phyloP scores from a whole-genome alignment of 2,329 filamentous ascomycete species.

The Dothidotthia symphoricarpi region DNA sequence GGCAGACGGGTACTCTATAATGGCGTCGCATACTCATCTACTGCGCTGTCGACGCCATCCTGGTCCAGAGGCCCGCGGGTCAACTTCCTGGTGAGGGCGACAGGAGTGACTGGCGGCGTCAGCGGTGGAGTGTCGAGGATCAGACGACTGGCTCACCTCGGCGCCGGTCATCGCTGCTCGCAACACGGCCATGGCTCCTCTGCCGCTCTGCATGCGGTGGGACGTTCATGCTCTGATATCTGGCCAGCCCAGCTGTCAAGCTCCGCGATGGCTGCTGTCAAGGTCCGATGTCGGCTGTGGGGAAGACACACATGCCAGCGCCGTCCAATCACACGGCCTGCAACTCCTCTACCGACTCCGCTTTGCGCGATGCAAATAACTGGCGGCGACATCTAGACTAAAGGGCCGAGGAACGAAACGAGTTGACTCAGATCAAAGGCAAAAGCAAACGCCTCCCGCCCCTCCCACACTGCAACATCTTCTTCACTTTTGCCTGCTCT shows the following conservation, averaged over 20 bases:
- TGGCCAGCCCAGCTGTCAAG: too few species aligned
- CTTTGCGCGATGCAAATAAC: too few species aligned
- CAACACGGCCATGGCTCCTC: conserved; percentile 28
- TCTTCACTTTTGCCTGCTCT: background rate
- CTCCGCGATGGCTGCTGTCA: too few species aligned
- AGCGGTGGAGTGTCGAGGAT: background rate
- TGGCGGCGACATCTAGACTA: too few species aligned
- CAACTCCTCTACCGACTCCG: too few species aligned
- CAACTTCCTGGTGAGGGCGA: conserved; percentile 62
- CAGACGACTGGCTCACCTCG: conserved; percentile 24
- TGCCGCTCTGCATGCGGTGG: conserved; percentile 3
- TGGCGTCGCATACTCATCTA: conserved; percentile 61
- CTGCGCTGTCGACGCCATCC: conserved; percentile 41
- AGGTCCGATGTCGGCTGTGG: too few species aligned
- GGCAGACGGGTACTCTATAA: conserved; percentile 3
- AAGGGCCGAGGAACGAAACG: background rate
- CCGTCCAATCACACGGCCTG: too few species aligned
- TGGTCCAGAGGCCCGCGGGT: conserved; percentile 72
- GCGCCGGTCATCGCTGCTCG: conserved; percentile 35
- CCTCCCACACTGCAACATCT: conserved; percentile 6
- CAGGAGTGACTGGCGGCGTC: conserved; percentile 33
- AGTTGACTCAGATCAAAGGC: conserved; percentile 17
- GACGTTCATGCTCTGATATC: conserved; percentile 10
- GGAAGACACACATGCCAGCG: too few species aligned
- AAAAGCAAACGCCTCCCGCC: conserved; percentile 8